These are phyloP conservation scores for Thalassiosira gravida DNA, from an alignment of 352 stramenopile genomes.

Conservation along the genomic window DNA sequence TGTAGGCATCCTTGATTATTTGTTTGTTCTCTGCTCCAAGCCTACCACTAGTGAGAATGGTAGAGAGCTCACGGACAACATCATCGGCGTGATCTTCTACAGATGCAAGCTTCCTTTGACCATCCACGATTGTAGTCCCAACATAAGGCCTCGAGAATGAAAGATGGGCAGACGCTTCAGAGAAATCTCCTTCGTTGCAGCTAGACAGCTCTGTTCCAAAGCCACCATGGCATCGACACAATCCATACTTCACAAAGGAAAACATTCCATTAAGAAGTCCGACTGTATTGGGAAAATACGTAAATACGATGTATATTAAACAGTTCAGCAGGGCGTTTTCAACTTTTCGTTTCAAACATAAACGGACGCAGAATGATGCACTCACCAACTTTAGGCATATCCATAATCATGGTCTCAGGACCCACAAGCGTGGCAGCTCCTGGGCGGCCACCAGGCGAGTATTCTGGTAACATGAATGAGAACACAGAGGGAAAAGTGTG, in stretches of 20 bases:
- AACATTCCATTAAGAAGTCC: constrained; percentile 77
- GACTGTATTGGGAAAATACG: constrained; percentile 28
- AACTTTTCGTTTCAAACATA: too few species aligned
- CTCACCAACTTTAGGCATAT: constrained; percentile 57
- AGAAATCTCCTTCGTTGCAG: constrained; percentile 54
- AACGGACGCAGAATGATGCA: constrained; percentile 28
- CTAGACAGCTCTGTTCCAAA: constrained; percentile 45
- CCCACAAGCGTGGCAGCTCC: constrained; percentile 17
- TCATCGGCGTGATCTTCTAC: constrained; percentile 29
- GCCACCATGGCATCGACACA: constrained; percentile 58
- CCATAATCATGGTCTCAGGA: constrained; percentile 72
- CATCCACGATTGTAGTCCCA: constrained; percentile 9
- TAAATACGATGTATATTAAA: too few species aligned
- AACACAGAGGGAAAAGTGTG: constrained; percentile 77
- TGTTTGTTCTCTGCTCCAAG: constrained; percentile 57
- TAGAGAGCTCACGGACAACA: constrained; percentile 78
- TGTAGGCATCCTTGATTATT: constrained; percentile 62
- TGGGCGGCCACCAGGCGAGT: constrained; percentile 46
- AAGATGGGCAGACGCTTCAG: constrained; percentile 35
- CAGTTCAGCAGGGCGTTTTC: too few species aligned
- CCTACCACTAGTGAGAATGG: constrained; percentile 75
- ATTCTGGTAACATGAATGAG: constrained; percentile 77
- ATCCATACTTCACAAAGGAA: constrained; percentile 74
- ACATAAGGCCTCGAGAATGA: constrained; percentile 45
- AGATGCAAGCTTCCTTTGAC: too few species aligned